These are phyloP conservation scores for Mycena alexandri DNA, from an alignment of 768 basidiomycete genomes.

Conservation along the genomic window DNA sequence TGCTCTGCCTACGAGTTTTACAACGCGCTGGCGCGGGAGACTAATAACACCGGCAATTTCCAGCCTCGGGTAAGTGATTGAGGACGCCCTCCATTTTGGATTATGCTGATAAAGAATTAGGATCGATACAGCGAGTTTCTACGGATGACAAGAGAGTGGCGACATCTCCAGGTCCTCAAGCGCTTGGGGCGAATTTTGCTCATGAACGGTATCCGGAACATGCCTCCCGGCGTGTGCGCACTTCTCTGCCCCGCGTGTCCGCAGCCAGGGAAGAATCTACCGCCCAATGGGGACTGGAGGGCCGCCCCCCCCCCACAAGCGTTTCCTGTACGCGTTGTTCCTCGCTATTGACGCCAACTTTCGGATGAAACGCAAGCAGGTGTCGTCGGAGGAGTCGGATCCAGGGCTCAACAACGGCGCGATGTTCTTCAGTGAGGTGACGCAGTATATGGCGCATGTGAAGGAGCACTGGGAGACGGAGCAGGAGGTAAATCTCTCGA, in stretches of 20 bases:
- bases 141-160: slow-evolving; percentile 27
- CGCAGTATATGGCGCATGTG: slow-evolving; percentile 40
- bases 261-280: slow-evolving; percentile 43
- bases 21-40: slow-evolving; percentile 38
- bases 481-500: slow-evolving; percentile 13
- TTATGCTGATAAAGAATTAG: slow-evolving; percentile 6
- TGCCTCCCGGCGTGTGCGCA: background rate
- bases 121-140: slow-evolving; percentile 35
- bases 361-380: slow-evolving; percentile 43
- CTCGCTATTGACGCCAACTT: slow-evolving; percentile 31
- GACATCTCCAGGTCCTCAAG: slow-evolving; percentile 31
- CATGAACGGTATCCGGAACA: slow-evolving; percentile 22
- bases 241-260: slow-evolving; percentile 44
- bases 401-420: slow-evolving; percentile 45
- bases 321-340: slow-evolving; percentile 45
- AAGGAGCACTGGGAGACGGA: background rate
- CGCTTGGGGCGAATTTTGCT: slow-evolving; percentile 17
- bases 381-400: slow-evolving; percentile 43
- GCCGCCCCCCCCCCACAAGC: slow-evolving; percentile 1
- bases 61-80: slow-evolving; percentile 30
- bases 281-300: slow-evolving; percentile 38
- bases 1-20: slow-evolving; percentile 50
- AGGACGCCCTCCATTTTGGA: too few relatives aligned
- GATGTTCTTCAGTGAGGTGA: slow-evolving; percentile 45
- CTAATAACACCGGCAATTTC: slow-evolving; percentile 47